Evolutionary conservation across 148 eudicot species (phyloP).

Genomic region (Rhododendron kiyosumense): DNA sequence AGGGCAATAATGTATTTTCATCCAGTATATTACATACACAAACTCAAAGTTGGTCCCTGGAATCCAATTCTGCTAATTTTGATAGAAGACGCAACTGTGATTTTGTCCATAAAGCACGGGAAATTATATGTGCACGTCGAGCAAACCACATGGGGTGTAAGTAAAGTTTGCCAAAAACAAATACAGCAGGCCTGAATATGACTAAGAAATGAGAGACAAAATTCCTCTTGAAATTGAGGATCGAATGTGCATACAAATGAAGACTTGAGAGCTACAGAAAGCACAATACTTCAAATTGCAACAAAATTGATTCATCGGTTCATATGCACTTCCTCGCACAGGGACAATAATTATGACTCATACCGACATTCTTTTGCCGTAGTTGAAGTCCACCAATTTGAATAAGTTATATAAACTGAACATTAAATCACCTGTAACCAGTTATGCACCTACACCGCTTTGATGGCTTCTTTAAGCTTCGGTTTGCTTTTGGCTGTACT

Average conservation of each 20-base stretch:
- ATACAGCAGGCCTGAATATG: not conserved
- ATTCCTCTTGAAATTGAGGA: not conserved
- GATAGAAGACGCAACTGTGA: not conserved
- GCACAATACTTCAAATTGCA: no score
- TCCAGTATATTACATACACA: not conserved
- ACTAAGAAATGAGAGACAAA: not conserved
- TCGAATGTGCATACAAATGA: not conserved
- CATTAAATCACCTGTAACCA: not conserved
- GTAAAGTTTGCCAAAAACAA: not conserved
- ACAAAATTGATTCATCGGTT: not conserved
- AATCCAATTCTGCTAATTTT: not conserved
- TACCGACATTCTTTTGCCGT: not conserved
- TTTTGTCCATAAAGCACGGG: not conserved
- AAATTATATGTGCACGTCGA: not conserved
- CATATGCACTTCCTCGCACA: not conserved
- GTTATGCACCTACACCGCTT: constrained; percentile 25
- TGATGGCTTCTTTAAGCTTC: constrained; percentile 34
- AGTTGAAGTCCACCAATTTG: not conserved
- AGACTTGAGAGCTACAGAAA: not conserved
- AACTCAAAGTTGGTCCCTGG: not conserved
- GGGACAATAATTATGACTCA: not conserved
- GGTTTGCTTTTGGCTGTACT: constrained; percentile 34
- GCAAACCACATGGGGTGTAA: not conserved
- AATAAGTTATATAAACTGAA: not conserved
- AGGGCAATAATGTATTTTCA: not conserved